Evolutionary conservation across 371 early-diverging fungal genomes (phyloP), one percentile per base, ranked within the genome.

Genomic region (Mortierella polycephala): DNA sequence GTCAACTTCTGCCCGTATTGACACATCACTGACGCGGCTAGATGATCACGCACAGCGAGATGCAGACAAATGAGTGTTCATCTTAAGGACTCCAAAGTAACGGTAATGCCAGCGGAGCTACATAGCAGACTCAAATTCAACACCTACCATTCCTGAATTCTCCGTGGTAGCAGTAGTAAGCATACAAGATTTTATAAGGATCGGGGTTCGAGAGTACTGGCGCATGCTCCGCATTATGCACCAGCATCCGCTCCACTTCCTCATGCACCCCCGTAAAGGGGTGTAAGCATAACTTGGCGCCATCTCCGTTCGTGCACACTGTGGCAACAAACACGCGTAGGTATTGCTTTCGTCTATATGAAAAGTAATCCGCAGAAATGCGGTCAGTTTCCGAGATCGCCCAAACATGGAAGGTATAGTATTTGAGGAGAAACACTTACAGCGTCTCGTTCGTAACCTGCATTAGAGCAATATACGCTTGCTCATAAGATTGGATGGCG

Each of bases 401-500:
- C 16, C 21, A 4, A 11, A 3, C 8, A 21, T 4, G 21, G 20
- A 16, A 14, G 11, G 13, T 14, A 14, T 44, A 37, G 30, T 21
- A 16, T 30, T 30, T 1, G 23, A 16, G 2, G 5, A 58, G 18
- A 13, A 30, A 9, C 12, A 60, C 69, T 16, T 66, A 75, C 75
- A 58, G 23, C 18, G 51, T 20, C 30, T 64, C 72, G 21, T 37
- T 68, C 20, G 72, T 37, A 2, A 69, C 49, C 20, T 64, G 53
- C 72, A 77, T 68, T 66, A 77, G 64, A 16, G 79, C 69, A 10
- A 68, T 68, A 62, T 68, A 77, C 6, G 79, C 71, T 2, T 46
- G 56, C 1, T 72, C 66, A 11, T 77, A 77, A 5, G 59, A 21
- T 5, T 69, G 62, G 47, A 65, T 58, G 6, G 60, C 49, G 14